Evolutionary conservation across 495 filamentous ascomycete species (phyloP).

Genomic region (Neurospora sp.): DNA sequence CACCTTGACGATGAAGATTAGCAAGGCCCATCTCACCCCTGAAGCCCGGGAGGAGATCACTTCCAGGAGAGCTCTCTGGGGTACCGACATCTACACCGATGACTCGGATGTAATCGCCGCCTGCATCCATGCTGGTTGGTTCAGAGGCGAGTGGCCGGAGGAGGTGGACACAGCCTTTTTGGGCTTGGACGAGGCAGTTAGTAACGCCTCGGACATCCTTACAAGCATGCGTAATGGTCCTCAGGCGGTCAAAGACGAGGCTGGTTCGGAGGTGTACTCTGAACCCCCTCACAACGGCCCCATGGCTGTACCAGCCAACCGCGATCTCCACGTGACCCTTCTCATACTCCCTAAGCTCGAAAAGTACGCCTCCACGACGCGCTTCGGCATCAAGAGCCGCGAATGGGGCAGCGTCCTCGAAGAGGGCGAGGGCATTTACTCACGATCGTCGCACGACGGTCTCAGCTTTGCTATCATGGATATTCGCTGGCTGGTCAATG

Average conservation of each 20-base stretch:
- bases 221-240: neutral
- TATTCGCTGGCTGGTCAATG: slow-evolving; percentile 71
- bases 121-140: slow-evolving; percentile 87
- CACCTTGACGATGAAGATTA: slow-evolving; percentile 78
- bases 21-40: slow-evolving; percentile 61
- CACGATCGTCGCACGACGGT: slow-evolving; percentile 58
- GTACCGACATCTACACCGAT: slow-evolving; percentile 88
- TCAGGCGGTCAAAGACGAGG: neutral
- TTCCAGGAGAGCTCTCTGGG: slow-evolving; percentile 69
- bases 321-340: slow-evolving; percentile 75
- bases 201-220: neutral
- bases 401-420: slow-evolving; percentile 49
- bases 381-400: slow-evolving; percentile 72
- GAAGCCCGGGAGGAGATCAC: slow-evolving; percentile 72
- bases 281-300: slow-evolving; percentile 40
- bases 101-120: slow-evolving; percentile 91
- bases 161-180: slow-evolving; percentile 58
- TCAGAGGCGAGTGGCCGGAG: slow-evolving; percentile 76
- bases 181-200: slow-evolving; percentile 42
- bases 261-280: slow-evolving; percentile 24
- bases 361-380: slow-evolving; percentile 59
- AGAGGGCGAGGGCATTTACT: slow-evolving; percentile 9
- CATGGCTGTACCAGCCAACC: slow-evolving; percentile 43
- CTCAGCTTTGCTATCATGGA: slow-evolving; percentile 76
- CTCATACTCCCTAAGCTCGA: slow-evolving; percentile 72